Evolutionary conservation across 2,329 filamentous ascomycete species (phyloP).

Genomic region (Rachicladosporium sp.): DNA sequence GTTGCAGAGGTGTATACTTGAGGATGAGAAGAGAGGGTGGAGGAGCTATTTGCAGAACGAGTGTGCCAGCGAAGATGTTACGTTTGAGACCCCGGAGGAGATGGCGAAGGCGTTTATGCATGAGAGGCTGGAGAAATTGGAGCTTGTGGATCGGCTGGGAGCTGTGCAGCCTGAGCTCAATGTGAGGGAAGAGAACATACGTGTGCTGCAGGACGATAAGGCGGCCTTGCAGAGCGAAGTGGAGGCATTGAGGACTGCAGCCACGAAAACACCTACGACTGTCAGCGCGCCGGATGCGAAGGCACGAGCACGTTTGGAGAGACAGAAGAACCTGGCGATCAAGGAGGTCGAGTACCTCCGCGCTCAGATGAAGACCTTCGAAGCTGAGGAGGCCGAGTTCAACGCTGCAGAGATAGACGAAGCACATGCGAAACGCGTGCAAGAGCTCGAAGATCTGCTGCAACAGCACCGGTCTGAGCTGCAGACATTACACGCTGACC

Average conservation of each 20-base stretch:
- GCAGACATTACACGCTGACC: slow-evolving; percentile 57
- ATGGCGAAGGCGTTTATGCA: slow-evolving; percentile 74
- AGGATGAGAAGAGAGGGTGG: slow-evolving; percentile 83
- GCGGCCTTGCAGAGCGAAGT: slow-evolving; percentile 52
- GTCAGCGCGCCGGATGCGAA: slow-evolving; percentile 42
- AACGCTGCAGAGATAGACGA: slow-evolving; percentile 68
- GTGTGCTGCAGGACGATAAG: slow-evolving; percentile 58
- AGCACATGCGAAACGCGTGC: slow-evolving; percentile 59
- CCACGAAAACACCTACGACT: slow-evolving; percentile 25
- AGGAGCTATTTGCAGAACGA: slow-evolving; percentile 68
- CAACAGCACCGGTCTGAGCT: slow-evolving; percentile 78
- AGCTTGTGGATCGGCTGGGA: slow-evolving; percentile 70
- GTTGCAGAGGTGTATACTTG: slow-evolving; percentile 71
- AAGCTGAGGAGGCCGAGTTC: slow-evolving; percentile 79
- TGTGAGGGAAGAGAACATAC: slow-evolving; percentile 66
- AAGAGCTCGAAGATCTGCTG: slow-evolving; percentile 72
- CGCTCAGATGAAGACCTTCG: slow-evolving; percentile 75
- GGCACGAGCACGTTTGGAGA: slow-evolving; percentile 62
- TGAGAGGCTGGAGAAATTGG: slow-evolving; percentile 67
- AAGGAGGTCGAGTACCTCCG: slow-evolving; percentile 93
- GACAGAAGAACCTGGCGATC: slow-evolving; percentile 70
- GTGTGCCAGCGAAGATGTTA: slow-evolving; percentile 46
- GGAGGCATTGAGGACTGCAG: slow-evolving; percentile 48
- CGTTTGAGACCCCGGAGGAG: slow-evolving; percentile 80
- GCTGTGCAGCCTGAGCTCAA: slow-evolving; percentile 63